These are phyloP conservation scores for Bondarzewia mesenterica DNA, from an alignment of 1,284 basidiomycete genomes.

Conservation along the genomic window DNA sequence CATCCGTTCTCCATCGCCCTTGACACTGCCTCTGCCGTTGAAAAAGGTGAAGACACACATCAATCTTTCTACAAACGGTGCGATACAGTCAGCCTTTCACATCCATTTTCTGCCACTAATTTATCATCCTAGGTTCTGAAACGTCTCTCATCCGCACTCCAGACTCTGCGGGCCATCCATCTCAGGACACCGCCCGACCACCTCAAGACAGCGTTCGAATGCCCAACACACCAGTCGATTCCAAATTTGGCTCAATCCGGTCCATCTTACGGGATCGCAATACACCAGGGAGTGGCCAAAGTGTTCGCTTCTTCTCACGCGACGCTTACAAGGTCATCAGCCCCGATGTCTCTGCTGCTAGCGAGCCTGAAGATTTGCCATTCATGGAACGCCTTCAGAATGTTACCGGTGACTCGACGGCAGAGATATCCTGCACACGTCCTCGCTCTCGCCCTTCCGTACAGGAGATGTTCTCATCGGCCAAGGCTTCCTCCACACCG, in stretches of 20 bases:
- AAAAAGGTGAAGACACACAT: slow-evolving; percentile 52
- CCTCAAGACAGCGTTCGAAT: slow-evolving; percentile 10
- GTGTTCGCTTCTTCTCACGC: slow-evolving; percentile 66
- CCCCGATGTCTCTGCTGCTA: slow-evolving; percentile 48
- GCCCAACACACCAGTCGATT: slow-evolving; percentile 18
- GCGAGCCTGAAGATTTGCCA: slow-evolving; percentile 24
- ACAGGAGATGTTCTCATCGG: slow-evolving; percentile 24
- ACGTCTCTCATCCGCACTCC: slow-evolving; percentile 12
- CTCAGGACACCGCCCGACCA: slow-evolving; percentile 9
- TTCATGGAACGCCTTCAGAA: slow-evolving; percentile 34
- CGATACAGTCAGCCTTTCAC: slow-evolving; percentile 14
- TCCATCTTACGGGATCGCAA: slow-evolving; percentile 64
- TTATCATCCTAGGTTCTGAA: slow-evolving; percentile 9
- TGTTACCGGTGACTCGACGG: slow-evolving; percentile 12
- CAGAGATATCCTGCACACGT: slow-evolving; percentile 8
- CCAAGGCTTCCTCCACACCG: slow-evolving; percentile 22
- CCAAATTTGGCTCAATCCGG: slow-evolving; percentile 41
- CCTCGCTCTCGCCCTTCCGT: slow-evolving; percentile 16
- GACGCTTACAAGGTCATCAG: slow-evolving; percentile 56
- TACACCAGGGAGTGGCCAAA: slow-evolving; percentile 67
- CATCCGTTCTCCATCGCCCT: slow-evolving; percentile 17
- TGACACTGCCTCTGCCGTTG: slow-evolving; percentile 32
- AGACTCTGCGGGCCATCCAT: slow-evolving; percentile 12
- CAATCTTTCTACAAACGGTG: slow-evolving; percentile 35
- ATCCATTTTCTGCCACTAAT: slow-evolving; percentile 6